A percentile compares a stretch with the other conserved stretches of the same genome.
phyloP scores from a whole-genome alignment of 768 basidiomycete genomes.

The Cystobasidium ongulense region DNA sequence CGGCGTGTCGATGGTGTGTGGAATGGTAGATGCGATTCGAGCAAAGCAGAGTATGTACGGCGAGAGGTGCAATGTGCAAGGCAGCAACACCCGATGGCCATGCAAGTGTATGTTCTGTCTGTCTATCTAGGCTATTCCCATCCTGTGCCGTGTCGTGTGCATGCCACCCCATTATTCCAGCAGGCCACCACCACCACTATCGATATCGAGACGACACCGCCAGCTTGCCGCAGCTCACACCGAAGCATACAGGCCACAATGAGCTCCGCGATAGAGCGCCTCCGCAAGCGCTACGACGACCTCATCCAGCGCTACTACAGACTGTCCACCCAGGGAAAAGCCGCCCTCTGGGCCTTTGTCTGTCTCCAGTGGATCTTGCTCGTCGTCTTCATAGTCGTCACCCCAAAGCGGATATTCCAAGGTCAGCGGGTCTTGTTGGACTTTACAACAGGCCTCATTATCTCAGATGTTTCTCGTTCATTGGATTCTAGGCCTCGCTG shows the following conservation, averaged over 20 bases:
- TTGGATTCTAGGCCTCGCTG: neutral
- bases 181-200: neutral
- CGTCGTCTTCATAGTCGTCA: neutral
- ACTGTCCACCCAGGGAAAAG: neutral
- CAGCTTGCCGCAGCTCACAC: neutral
- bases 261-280: neutral
- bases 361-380: neutral
- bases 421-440: neutral
- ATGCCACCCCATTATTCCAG: no score
- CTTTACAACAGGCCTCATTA: neutral
- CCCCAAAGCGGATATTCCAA: constrained; percentile 21
- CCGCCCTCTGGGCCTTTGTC: neutral
- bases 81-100: no score
- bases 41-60: neutral
- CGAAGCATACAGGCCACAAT: neutral
- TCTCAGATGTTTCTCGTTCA: neutral
- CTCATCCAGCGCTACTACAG: neutral
- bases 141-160: neutral
- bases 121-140: no score
- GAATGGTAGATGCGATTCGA: no score
- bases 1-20: neutral
- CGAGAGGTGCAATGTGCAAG: no score
- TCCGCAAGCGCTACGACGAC: neutral
- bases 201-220: neutral
- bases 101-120: no score